These are phyloP conservation scores for Lichenothelia convexa DNA, from an alignment of 495 filamentous ascomycete species.

Conservation along the genomic window DNA sequence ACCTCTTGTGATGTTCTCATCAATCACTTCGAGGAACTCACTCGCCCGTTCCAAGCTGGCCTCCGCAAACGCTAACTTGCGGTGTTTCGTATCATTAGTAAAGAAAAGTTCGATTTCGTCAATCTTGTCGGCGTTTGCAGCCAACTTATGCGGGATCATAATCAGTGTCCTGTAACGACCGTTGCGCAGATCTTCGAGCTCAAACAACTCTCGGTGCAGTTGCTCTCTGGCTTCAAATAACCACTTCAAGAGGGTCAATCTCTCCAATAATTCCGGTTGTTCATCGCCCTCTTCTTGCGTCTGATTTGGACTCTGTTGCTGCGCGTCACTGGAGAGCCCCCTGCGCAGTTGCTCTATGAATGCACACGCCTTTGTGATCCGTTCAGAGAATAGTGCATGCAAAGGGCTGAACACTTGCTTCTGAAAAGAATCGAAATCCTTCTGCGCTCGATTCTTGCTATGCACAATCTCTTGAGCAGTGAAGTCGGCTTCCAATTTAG, in stretches of 20 bases:
- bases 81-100: slow-evolving; percentile 49
- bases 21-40: slow-evolving; percentile 63
- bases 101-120: slow-evolving; percentile 67
- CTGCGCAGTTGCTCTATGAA: slow-evolving; percentile 54
- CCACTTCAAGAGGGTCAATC: slow-evolving; percentile 90
- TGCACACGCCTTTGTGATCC: slow-evolving; percentile 28
- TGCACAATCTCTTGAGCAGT: slow-evolving; percentile 40
- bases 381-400: slow-evolving; percentile 44
- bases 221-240: slow-evolving; percentile 84
- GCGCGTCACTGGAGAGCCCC: slow-evolving; percentile 55
- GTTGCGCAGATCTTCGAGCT: slow-evolving; percentile 66
- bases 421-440: slow-evolving; percentile 63
- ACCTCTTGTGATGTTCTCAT: slow-evolving; percentile 68
- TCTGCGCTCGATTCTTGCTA: slow-evolving; percentile 43
- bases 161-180: slow-evolving; percentile 69
- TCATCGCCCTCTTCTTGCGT: slow-evolving; percentile 91
- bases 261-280: slow-evolving; percentile 83
- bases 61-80: slow-evolving; percentile 43
- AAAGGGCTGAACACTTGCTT: slow-evolving; percentile 56
- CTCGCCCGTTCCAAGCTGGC: slow-evolving; percentile 51
- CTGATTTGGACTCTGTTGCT: slow-evolving; percentile 52
- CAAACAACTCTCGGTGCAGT: slow-evolving; percentile 66
- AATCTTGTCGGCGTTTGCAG: slow-evolving; percentile 52
- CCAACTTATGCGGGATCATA: slow-evolving; percentile 57
- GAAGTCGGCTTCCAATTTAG: slow-evolving; percentile 52